Evolutionary conservation across 2,329 filamentous ascomycete genomes (phyloP).

Genomic region (Penicillium expansum): DNA sequence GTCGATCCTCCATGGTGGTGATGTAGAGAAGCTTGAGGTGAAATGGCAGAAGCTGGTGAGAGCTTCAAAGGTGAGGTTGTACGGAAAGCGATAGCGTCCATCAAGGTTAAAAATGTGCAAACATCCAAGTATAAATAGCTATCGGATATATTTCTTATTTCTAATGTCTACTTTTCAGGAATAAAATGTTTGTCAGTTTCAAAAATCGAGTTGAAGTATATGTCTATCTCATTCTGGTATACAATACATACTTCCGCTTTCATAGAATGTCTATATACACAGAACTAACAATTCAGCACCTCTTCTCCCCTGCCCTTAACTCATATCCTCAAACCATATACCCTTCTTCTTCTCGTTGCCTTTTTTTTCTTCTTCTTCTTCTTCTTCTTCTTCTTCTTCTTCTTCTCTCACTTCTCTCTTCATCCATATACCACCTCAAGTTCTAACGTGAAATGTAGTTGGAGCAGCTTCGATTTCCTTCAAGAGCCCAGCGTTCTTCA

Average conservation of each 20-base stretch:
- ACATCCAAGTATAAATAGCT: not conserved
- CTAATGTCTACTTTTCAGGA: not conserved
- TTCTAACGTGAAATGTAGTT: no score
- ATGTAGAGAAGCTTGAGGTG: not conserved
- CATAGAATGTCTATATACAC: not conserved
- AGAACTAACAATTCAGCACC: not conserved
- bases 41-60: not conserved
- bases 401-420: no score
- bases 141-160: not conserved
- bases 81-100: slow-evolving; percentile 2
- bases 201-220: no score
- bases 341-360: not conserved
- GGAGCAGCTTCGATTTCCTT: no score
- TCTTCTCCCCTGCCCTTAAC: not conserved
- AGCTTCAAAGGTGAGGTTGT: not conserved
- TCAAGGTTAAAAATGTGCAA: not conserved
- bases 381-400: no score
- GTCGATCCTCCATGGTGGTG: slow-evolving; percentile 25
- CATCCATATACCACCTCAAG: no score
- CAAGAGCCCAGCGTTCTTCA: not conserved
- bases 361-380: no score
- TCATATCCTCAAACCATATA: not conserved
- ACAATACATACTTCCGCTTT: not conserved
- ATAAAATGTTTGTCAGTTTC: no score
- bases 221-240: no score